phyloP scores from a whole-genome alignment of 2,329 filamentous ascomycete species.

The Penicillium paneum region DNA sequence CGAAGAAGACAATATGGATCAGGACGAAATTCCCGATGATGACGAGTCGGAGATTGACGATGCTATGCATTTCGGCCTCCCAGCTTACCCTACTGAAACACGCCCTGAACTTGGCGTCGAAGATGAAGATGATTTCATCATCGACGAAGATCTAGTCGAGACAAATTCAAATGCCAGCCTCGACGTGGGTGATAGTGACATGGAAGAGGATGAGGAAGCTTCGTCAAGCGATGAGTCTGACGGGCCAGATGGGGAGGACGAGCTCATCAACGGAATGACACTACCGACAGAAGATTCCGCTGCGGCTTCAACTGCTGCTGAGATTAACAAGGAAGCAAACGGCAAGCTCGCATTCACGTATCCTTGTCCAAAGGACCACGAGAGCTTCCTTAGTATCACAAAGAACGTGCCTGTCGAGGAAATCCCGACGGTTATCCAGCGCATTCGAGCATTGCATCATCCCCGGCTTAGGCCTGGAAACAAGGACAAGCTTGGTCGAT shows the following conservation, averaged over 20 bases:
- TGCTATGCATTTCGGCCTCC: constrained; percentile 60
- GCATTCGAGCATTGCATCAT: constrained; percentile 89
- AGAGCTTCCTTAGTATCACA: constrained; percentile 67
- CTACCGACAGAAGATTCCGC: constrained; percentile 29
- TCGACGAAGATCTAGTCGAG: constrained; percentile 84
- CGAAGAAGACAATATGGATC: constrained; percentile 42
- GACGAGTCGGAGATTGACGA: constrained; percentile 50
- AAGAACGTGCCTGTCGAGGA: constrained; percentile 61
- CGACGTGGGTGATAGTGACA: constrained; percentile 40
- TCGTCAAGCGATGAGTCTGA: constrained; percentile 43
- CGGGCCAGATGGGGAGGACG: constrained; percentile 57
- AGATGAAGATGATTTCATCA: constrained; percentile 89
- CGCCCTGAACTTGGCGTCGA: constrained; percentile 65
- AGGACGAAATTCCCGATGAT: constrained; percentile 33
- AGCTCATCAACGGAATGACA: constrained; percentile 68
- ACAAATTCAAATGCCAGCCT: constrained; percentile 62
- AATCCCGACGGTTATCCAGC: constrained; percentile 75
- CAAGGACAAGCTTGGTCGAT: constrained; percentile 70
- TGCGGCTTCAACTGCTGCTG: constrained; percentile 34
- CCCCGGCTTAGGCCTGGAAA: constrained; percentile 81
- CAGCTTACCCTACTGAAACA: constrained; percentile 45
- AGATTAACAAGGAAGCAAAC: constrained; percentile 43
- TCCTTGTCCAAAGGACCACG: constrained; percentile 73
- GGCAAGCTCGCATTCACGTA: constrained; percentile 75
- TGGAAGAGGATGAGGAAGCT: constrained; percentile 58